Evolutionary conservation across 768 basidiomycete species (phyloP).

Genomic region (Termitomyces eurrhizus): DNA sequence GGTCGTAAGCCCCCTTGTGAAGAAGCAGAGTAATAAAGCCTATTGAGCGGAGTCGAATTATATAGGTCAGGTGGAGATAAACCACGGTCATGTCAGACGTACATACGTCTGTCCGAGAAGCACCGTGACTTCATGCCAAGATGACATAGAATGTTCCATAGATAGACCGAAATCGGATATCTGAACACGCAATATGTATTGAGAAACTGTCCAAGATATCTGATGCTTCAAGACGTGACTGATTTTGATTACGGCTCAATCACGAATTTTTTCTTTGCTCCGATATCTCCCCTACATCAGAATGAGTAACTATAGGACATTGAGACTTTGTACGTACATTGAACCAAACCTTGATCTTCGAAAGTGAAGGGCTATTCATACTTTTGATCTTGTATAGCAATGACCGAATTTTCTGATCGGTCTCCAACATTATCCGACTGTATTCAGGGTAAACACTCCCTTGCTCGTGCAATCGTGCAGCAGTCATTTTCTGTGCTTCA

Average conservation of each 20-base stretch:
- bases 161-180: not conserved
- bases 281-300: not conserved
- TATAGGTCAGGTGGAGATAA: not conserved
- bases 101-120: not conserved
- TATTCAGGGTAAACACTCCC: conserved; percentile 1
- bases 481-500: conserved; percentile 3
- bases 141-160: no score
- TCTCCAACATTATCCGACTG: not conserved
- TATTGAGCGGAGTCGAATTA: not conserved
- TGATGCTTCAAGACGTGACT: not conserved
- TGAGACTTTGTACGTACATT: not conserved
- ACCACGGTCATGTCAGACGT: not conserved
- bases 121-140: not conserved
- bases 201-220: not conserved
- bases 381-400: conserved; percentile 6
- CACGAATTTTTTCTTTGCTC: not conserved
- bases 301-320: not conserved
- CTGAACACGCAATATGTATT: not conserved
- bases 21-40: not conserved
- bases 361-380: conserved; percentile 5
- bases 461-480: conserved; percentile 1
- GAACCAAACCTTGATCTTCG: conserved; percentile 6
- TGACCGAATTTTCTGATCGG: conserved; percentile 9
- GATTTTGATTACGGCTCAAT: no score
- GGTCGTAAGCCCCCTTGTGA: not conserved